phyloP scores from a whole-genome alignment of 225 moss, liverwort and hornwort species.

The Marchantia paleacea region DNA sequence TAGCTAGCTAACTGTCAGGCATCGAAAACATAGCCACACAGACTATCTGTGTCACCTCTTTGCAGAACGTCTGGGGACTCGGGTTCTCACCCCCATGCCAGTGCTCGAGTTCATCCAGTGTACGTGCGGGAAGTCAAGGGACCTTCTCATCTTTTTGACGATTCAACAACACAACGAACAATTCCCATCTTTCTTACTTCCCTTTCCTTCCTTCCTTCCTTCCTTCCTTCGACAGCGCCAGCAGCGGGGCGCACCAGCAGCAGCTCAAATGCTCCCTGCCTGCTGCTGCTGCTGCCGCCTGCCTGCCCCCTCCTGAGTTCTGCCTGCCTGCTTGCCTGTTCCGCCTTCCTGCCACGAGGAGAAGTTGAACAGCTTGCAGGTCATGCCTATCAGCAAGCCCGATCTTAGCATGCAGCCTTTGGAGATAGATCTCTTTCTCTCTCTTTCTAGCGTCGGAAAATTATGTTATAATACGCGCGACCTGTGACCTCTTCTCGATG shows the following conservation, averaged over 20 bases:
- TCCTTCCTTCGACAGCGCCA: background rate
- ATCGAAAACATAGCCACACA: conserved; percentile 19
- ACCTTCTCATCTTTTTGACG: background rate
- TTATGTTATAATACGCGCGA: background rate
- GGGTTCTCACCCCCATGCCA: background rate
- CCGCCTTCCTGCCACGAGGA: conserved; percentile 6
- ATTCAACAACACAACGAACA: conserved; percentile 4
- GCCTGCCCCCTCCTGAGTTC: background rate
- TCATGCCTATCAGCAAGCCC: background rate
- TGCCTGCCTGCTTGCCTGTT: background rate
- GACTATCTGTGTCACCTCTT: conserved; percentile 20
- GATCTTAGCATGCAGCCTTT: background rate
- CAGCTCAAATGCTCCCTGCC: conserved; percentile 4
- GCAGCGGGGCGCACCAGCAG: background rate
- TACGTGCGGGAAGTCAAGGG: conserved; percentile 9
- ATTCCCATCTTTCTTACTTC: background rate
- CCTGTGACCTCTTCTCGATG: background rate
- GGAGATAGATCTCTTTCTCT: background rate
- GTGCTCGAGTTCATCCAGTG: conserved; percentile 8
- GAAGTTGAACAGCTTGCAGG: conserved; percentile 12
- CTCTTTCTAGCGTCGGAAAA: background rate
- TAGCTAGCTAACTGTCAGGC: conserved; percentile 18
- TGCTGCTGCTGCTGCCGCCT: background rate
- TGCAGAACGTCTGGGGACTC: conserved; percentile 4
- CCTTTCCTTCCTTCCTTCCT: background rate